A percentile compares a stretch with the other conserved stretches of the same genome.
These are phyloP conservation scores for Magnolia kwangsiensis DNA, from an alignment of 164 flowering plant species.

Conservation along the genomic window DNA sequence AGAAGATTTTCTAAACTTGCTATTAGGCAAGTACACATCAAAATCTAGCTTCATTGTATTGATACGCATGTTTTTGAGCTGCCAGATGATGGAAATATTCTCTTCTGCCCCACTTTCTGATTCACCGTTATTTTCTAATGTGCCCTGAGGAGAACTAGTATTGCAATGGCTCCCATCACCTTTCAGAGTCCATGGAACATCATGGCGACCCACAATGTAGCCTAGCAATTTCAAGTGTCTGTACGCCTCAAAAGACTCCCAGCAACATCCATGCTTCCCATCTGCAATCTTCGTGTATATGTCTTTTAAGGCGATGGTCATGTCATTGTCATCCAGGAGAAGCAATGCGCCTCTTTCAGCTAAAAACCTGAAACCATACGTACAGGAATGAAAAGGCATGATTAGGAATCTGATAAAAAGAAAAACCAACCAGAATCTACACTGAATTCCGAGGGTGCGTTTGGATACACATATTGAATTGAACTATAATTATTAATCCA, in stretches of 20 bases:
- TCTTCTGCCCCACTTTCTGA: constrained; percentile 15
- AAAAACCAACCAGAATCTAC: neutral
- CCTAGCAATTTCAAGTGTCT: constrained; percentile 76
- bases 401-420: neutral
- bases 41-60: constrained; percentile 40
- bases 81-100: constrained; percentile 12
- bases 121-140: constrained; percentile 6
- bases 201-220: constrained; percentile 66
- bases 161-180: constrained; percentile 14
- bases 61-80: constrained; percentile 38
- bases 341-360: constrained; percentile 68
- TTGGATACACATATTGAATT: too few relatives aligned
- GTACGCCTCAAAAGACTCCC: constrained; percentile 71
- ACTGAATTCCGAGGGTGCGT: too few relatives aligned
- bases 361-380: constrained; percentile 19
- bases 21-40: constrained; percentile 81
- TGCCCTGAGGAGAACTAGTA: constrained; percentile 11
- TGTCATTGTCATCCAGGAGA: constrained; percentile 36
- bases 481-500: too few relatives aligned
- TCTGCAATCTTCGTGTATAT: constrained; percentile 47
- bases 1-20: constrained; percentile 72
- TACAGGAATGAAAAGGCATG: too few relatives aligned
- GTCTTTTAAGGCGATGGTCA: constrained; percentile 32
- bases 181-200: constrained; percentile 61
- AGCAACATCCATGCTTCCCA: constrained; percentile 45